Base-by-base conservation (phyloP, 2,329 filamentous ascomycete genomes). In the Trichoderma lentiforme region DNA sequence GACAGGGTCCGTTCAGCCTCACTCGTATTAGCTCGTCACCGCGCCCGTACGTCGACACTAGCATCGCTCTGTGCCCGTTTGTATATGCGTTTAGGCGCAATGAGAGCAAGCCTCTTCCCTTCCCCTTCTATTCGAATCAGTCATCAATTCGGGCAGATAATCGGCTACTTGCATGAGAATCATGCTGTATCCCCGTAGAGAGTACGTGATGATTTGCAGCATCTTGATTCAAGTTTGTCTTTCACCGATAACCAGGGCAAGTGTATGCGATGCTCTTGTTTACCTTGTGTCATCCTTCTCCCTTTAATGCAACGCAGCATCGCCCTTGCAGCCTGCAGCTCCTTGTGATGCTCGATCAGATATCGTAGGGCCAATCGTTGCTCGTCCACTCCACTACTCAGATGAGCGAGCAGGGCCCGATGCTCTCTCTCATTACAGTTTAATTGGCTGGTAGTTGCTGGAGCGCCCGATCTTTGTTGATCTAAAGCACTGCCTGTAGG, bases 1-100 rank as follows among this genome's bases (percentile, higher is more conserved):
- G 67, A 70, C 67, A 62, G 57, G 67, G 67, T 15, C 18, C 24
- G 26, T 51, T 69, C 66, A 68, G 65, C 66, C 66, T 69, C 66
- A 24, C 56, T 67, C 58, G 58, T 62, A 24, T 53, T 53, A 30
- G 39, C 18, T 24, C 26, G 47, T 30, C 30, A 60, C 57, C 57
- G 57, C 57, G 57, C 57, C 57, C 57, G 30, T n/a, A 60, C 18
- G 57, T 21, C 18, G 57, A 60, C 57, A 32, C 57, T 60, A 60
- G 57, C 57, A 60, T 60, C 57, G 6, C 26, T 30, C 28, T 32
- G 56, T 58, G 56, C 56, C 56, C 28, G 56, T 58, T 30, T 58
- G 56, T 30, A 58, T 30, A 58, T 30, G 56, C 18, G 56, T 58
- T 30, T 32, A 58, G 56, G 56, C 28, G n/a, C 56, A 28, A 30